Evolutionary conservation across 2,329 filamentous ascomycete genomes (phyloP).

Genomic region (Phyllosticta paracitricarpa): DNA sequence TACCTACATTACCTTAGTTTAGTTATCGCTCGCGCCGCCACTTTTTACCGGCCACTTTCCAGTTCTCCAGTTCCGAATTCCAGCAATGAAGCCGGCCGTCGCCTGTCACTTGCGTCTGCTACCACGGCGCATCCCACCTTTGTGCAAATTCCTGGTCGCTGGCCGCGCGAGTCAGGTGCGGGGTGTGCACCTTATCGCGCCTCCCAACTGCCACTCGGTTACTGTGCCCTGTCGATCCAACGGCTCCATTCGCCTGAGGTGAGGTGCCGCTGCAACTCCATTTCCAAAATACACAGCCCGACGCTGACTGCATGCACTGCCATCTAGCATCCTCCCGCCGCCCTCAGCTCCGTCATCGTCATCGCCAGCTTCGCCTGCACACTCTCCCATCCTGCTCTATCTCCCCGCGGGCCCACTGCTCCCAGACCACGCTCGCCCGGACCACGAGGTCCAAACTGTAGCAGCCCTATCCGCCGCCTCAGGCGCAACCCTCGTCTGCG

Average conservation of each 20-base stretch:
- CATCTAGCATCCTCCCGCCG: slow-evolving; percentile 1
- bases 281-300: not conserved
- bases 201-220: slow-evolving; percentile 13
- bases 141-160: slow-evolving; percentile 12
- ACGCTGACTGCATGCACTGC: not conserved
- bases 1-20: too few relatives aligned
- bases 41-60: not conserved
- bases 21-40: not conserved
- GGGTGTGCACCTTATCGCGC: slow-evolving; percentile 10
- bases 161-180: not conserved
- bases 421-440: not conserved
- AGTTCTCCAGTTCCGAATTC: not conserved
- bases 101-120: not conserved
- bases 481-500: slow-evolving; percentile 31
- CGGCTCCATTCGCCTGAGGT: slow-evolving; percentile 34
- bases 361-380: not conserved
- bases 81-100: not conserved
- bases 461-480: slow-evolving; percentile 26
- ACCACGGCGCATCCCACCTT: slow-evolving; percentile 9
- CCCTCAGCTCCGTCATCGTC: not conserved
- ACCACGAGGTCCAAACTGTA: slow-evolving; percentile 23
- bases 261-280: slow-evolving; percentile 1
- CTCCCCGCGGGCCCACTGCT: slow-evolving; percentile 33
- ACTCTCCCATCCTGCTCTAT: slow-evolving; percentile 29
- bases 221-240: slow-evolving; percentile 32